These are phyloP conservation scores for Syzygium grande DNA, from an alignment of 345 rosid species.

Conservation along the genomic window DNA sequence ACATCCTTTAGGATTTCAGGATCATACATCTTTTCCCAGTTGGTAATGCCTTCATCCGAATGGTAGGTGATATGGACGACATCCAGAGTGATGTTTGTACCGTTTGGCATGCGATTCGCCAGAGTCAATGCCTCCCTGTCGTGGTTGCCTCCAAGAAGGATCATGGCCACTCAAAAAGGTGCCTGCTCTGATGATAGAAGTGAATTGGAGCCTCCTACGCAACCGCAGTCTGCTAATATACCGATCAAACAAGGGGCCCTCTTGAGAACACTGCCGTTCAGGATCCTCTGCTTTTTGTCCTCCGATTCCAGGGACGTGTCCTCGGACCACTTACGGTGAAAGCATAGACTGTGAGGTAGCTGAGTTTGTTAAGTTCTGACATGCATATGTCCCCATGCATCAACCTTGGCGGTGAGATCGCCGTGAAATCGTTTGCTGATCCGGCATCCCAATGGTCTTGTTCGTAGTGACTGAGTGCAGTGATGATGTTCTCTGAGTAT, in stretches of 20 bases:
- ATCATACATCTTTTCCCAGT: not conserved
- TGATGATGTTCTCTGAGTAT: constrained; percentile 4
- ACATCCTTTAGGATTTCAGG: not conserved
- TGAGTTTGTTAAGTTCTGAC: constrained; percentile 16
- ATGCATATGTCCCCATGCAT: constrained; percentile 25
- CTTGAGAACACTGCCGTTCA: constrained; percentile 17
- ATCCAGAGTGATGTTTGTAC: not conserved
- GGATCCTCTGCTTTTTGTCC: not conserved
- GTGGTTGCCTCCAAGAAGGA: constrained; percentile 26
- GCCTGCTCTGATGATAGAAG: not conserved
- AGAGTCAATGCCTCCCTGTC: constrained; percentile 24
- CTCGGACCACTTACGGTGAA: constrained; percentile 17
- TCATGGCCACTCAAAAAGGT: not conserved
- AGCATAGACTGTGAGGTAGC: constrained; percentile 24
- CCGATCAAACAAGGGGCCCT: constrained; percentile 26
- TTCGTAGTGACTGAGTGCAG: constrained; percentile 10
- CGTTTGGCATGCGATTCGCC: constrained; percentile 6
- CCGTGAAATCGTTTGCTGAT: constrained; percentile 10
- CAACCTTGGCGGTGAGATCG: constrained; percentile 19
- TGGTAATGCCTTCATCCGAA: not conserved
- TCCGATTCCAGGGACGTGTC: constrained; percentile 10
- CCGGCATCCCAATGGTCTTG: not conserved
- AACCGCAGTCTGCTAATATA: constrained; percentile 4
- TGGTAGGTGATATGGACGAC: not conserved
- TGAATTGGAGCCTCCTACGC: not conserved